phyloP scores from a whole-genome alignment of 202 grass and related monocot species.

The Schoenoplectus triqueter region DNA sequence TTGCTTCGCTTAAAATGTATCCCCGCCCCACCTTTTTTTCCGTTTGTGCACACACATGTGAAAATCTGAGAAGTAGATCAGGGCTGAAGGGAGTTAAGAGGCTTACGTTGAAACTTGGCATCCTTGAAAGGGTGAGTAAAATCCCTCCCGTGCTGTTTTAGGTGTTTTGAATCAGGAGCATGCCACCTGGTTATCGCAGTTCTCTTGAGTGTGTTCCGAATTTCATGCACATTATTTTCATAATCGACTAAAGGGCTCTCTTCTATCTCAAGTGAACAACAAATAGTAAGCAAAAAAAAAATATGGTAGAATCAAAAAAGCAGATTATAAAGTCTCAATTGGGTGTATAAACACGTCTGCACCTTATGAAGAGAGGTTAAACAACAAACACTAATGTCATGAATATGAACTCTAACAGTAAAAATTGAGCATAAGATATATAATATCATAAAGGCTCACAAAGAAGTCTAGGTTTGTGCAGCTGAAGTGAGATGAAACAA shows the following conservation, averaged over 20 bases:
- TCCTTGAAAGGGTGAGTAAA: constrained; percentile 47
- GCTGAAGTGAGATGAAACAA: constrained; percentile 3
- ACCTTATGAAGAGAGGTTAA: background rate
- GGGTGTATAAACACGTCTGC: background rate
- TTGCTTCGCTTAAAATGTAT: background rate
- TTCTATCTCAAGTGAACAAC: constrained; percentile 51
- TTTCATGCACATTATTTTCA: constrained; percentile 55
- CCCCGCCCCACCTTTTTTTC: background rate
- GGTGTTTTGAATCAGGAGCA: constrained; percentile 49
- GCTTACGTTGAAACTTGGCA: constrained; percentile 56
- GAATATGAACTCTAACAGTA: constrained; percentile 13
- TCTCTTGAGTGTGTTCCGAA: constrained; percentile 64
- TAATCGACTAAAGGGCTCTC: constrained; percentile 69
- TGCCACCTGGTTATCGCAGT: constrained; percentile 42
- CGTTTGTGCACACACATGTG: background rate
- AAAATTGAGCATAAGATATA: constrained; percentile 21
- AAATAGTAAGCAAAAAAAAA: constrained; percentile 25
- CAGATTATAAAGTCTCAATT: background rate
- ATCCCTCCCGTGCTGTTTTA: constrained; percentile 40
- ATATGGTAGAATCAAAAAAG: constrained; percentile 20
- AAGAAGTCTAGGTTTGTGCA: background rate
- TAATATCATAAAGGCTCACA: background rate
- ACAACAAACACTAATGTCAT: background rate
- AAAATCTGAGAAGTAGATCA: constrained; percentile 16
- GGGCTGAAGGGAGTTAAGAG: background rate